Evolutionary conservation across 2,329 filamentous ascomycete species (phyloP), one percentile per base, ranked within the genome.

Genomic region (Lecanicillium sp.): DNA sequence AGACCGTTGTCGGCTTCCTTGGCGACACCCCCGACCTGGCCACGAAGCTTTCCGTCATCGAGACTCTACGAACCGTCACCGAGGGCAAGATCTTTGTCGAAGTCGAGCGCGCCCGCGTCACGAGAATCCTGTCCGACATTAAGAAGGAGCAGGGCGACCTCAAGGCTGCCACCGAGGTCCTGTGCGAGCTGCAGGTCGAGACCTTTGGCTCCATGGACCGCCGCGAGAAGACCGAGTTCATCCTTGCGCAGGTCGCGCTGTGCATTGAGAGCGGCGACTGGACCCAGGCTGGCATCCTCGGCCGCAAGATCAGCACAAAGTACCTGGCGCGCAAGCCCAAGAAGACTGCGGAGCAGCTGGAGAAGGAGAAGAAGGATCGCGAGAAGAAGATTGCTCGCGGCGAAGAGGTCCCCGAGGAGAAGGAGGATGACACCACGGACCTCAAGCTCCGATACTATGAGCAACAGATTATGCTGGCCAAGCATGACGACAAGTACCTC

Each of bases 71-170:
- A 59, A 97, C 91, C 35, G 91, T 98, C 41, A 98, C 93, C 8
- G 93, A 98, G 70, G 93, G 93, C 71, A 98, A 98, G 86, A 98
- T 98, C 66, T 98, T 98, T 62, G 91, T 98, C 60, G 93, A 98
- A 74, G 93, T 98, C 45, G 93, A 98, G 77, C 84, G 93, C 57
- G 93, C 93, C 55, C 87, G 93, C 57, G 85, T 98, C 51, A 98
- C 93, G 60, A 89, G 86, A 64, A 94, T 95, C 56, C 78, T 98
- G 11, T 97, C 93, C 44, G 83, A 96, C 68, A 97, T 98, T 76
- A 97, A 97, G 78, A 96, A 95, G 71, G 73, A 87, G 55, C 89
- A 97, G 70, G 91, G 90, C 55, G 91, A 98, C 62, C 74, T 95
- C 61, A 89, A 87, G 64, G 83, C 88, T 5, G 93, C 93, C 24